A percentile compares a stretch with the other conserved stretches of the same genome.
phyloP scores from a whole-genome alignment of 1,284 basidiomycete genomes.

The Sporisorium sorghi region DNA sequence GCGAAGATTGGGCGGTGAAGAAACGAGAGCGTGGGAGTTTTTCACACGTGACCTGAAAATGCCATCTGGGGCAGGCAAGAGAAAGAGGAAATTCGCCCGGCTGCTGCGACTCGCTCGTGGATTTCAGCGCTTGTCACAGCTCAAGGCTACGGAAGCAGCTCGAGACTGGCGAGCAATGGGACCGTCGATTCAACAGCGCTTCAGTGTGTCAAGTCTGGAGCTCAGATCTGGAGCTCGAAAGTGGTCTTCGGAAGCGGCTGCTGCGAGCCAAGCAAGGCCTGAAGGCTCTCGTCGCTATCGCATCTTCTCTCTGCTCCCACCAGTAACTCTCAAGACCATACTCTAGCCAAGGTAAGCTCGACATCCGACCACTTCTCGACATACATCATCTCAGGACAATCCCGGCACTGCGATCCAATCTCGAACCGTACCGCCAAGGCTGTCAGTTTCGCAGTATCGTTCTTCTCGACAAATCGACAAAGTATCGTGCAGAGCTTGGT shows the following conservation, averaged over 20 bases:
- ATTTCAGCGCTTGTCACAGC: no score
- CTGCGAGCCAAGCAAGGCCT: constrained; percentile 18
- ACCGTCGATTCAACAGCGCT: not conserved
- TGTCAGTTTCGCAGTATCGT: constrained; percentile 5
- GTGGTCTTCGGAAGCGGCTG: not conserved
- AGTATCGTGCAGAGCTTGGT: not conserved
- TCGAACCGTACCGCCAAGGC: not conserved
- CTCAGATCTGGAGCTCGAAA: not conserved
- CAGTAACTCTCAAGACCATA: constrained; percentile 56
- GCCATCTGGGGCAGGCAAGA: not conserved
- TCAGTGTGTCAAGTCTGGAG: not conserved
- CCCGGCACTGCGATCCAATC: constrained; percentile 15
- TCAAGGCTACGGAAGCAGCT: not conserved
- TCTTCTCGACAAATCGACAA: not conserved
- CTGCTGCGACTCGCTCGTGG: not conserved
- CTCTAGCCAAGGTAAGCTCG: constrained; percentile 53
- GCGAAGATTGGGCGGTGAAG: no score
- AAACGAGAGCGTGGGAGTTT: constrained; percentile 32
- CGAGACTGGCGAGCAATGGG: no score
- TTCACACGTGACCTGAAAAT: constrained; percentile 34
- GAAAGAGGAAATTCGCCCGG: not conserved
- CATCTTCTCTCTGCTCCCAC: constrained; percentile 46
- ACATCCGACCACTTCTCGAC: constrained; percentile 18
- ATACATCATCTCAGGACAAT: constrained; percentile 22
- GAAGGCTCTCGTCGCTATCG: constrained; percentile 44